These are phyloP conservation scores for Sugiyamaella mastotermitis DNA, from an alignment of 805 yeast species.

Conservation along the genomic window DNA sequence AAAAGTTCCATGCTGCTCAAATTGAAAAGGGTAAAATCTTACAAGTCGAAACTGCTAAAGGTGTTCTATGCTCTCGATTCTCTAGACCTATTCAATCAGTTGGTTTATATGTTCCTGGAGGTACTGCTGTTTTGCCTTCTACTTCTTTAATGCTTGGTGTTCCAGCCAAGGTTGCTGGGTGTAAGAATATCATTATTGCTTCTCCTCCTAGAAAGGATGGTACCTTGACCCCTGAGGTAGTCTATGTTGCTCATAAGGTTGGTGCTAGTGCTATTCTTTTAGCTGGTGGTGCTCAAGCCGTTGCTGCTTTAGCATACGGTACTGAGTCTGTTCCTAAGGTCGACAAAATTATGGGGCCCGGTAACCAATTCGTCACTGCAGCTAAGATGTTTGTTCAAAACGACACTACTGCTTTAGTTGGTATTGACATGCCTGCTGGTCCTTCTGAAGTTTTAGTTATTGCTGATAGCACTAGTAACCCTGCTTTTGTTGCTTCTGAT, in stretches of 20 bases:
- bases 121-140: constrained; percentile 96
- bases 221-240: constrained; percentile 91
- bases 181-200: constrained; percentile 85
- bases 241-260: constrained; percentile 91
- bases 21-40: constrained; percentile 49
- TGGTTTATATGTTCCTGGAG: constrained; percentile 97
- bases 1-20: constrained; percentile 92
- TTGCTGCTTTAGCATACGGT: constrained; percentile 98
- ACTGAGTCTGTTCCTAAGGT: constrained; percentile 88
- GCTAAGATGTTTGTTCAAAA: constrained; percentile 97
- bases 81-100: constrained; percentile 92
- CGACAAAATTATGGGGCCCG: constrained; percentile 97
- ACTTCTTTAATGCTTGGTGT: constrained; percentile 98
- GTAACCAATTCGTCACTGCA: constrained; percentile 98
- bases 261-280: constrained; percentile 86
- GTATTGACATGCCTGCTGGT: constrained; percentile 99
- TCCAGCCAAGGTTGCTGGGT: constrained; percentile 97
- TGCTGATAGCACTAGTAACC: constrained; percentile 83
- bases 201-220: constrained; percentile 96
- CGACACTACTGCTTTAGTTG: constrained; percentile 89
- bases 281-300: constrained; percentile 99
- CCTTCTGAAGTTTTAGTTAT: constrained; percentile 96
- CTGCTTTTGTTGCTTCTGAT: constrained; percentile 96
- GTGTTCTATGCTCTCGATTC: constrained; percentile 90
- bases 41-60: constrained; percentile 87